A percentile compares a stretch with the other conserved stretches of the same genome.
phyloP scores from a whole-genome alignment of 331 rosid genomes.

The Dryas integrifolia region DNA sequence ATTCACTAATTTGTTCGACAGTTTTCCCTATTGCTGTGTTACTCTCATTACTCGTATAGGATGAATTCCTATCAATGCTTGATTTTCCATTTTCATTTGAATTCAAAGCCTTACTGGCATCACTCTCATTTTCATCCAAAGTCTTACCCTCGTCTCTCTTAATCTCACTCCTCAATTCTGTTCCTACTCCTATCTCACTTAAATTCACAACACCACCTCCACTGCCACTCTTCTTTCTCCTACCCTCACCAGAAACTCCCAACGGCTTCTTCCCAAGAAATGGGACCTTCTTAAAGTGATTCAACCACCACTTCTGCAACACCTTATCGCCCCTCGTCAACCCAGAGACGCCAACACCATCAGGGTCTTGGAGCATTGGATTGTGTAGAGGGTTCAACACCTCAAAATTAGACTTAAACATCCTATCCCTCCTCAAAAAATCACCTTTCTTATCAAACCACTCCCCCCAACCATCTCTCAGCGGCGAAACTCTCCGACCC shows the following conservation, averaged over 20 bases:
- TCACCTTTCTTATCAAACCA: constrained; percentile 83
- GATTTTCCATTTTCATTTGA: constrained; percentile 3
- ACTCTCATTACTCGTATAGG: constrained; percentile 15
- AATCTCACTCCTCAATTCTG: background rate
- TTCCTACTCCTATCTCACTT: constrained; percentile 7
- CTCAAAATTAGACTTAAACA: constrained; percentile 73
- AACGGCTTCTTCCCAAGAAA: constrained; percentile 44
- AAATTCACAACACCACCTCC: constrained; percentile 12
- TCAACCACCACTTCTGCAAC: constrained; percentile 60
- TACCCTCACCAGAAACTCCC: constrained; percentile 14
- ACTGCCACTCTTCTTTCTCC: constrained; percentile 9
- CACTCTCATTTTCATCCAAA: constrained; percentile 33
- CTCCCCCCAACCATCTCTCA: constrained; percentile 83
- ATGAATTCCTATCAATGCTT: constrained; percentile 20
- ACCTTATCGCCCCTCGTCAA: constrained; percentile 62
- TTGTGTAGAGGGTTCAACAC: constrained; percentile 58
- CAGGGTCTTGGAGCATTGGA: constrained; percentile 82
- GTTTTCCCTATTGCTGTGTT: constrained; percentile 18
- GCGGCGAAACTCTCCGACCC: constrained; percentile 51
- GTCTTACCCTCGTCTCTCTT: constrained; percentile 39
- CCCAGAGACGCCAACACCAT: constrained; percentile 39
- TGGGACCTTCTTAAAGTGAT: constrained; percentile 53
- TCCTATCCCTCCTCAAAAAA: constrained; percentile 61
- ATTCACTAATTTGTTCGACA: constrained; percentile 17
- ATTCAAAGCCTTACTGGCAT: constrained; percentile 21